Percentiles rank a stretch among this genome's conserved stretches.
Evolutionary conservation across 257 asterid species (phyloP).

Genomic region (Lantana camara): DNA sequence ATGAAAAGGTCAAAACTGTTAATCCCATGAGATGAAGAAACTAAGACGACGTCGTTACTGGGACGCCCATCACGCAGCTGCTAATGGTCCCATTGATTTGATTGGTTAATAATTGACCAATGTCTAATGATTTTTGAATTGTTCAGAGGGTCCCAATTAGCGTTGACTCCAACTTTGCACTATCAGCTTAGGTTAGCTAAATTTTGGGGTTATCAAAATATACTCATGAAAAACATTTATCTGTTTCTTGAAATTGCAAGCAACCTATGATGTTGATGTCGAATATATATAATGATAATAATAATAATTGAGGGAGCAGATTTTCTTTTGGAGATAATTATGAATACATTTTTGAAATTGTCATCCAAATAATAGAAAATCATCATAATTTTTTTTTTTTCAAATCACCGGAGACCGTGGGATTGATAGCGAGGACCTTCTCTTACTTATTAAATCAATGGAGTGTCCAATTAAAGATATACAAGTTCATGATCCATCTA

Average conservation of each 20-base stretch:
- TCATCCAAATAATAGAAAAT: no score
- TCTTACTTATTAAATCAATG: no score
- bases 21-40: conserved; percentile 9
- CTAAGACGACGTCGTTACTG: conserved; percentile 33
- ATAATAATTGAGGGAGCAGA: no score
- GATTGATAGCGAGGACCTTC: no score
- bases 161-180: conserved; percentile 55
- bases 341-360: no score
- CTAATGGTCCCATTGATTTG: conserved; percentile 43
- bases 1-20: not conserved
- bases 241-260: conserved; percentile 23
- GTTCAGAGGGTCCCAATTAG: conserved; percentile 35
- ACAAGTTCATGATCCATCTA: no score
- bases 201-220: conserved; percentile 11
- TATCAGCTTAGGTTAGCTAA: conserved; percentile 48
- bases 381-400: no score
- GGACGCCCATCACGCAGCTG: conserved; percentile 49
- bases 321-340: no score
- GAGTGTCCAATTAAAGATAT: no score
- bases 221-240: conserved; percentile 13
- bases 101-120: conserved; percentile 65
- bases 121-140: conserved; percentile 40
- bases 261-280: conserved; percentile 22
- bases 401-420: no score
- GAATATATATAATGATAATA: no score